Conservation (phyloP, 306 rosid genomes). For the Morella rubra region DNA sequence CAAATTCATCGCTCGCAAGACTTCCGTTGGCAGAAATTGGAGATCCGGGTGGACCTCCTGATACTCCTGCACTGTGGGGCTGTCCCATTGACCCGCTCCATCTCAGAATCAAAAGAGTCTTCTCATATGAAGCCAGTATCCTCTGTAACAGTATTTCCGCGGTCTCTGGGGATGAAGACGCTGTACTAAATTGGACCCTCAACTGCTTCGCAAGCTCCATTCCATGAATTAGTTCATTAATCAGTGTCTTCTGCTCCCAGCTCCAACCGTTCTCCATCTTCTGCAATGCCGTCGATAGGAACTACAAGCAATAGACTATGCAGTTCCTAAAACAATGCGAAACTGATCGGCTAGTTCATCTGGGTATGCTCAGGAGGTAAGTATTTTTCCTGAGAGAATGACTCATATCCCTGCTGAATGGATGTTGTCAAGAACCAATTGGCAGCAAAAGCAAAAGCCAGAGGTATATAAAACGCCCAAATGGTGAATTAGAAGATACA, state of each 20-base stretch:
- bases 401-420: constrained; percentile 7
- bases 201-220: constrained; percentile 68
- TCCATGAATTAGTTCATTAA: constrained; percentile 63
- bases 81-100: constrained; percentile 40
- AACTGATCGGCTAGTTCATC: constrained; percentile 16
- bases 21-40: constrained; percentile 55
- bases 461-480: constrained; percentile 20
- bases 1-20: constrained; percentile 51
- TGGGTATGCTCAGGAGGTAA: too few species aligned
- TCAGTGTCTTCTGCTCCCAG: constrained; percentile 55
- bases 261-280: constrained; percentile 52
- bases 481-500: constrained; percentile 29
- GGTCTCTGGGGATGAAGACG: constrained; percentile 38
- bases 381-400: background rate
- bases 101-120: constrained; percentile 58
- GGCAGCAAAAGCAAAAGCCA: constrained; percentile 23
- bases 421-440: background rate
- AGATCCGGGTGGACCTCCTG: constrained; percentile 42
- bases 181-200: constrained; percentile 38
- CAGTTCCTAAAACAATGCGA: background rate
- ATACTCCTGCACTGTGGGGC: constrained; percentile 23
- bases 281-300: constrained; percentile 1
- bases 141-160: constrained; percentile 51
- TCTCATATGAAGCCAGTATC: constrained; percentile 67
- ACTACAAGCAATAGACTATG: background rate